These are phyloP conservation scores for Artemisia tridentata DNA, from an alignment of 129 eudicot genomes.

Conservation along the genomic window DNA sequence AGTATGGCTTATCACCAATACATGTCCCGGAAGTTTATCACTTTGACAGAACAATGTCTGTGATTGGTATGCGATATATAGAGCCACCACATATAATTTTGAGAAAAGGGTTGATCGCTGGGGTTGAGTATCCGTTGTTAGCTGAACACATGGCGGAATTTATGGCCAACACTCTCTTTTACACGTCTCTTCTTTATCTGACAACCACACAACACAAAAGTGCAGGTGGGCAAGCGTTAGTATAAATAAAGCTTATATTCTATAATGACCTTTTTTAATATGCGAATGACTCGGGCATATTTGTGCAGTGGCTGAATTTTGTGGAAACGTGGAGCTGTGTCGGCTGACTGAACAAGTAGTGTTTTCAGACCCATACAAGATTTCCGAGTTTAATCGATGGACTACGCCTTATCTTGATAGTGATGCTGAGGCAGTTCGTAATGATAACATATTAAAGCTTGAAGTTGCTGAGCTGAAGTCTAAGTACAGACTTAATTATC, in stretches of 20 bases:
- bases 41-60: conserved; percentile 76
- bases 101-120: conserved; percentile 89
- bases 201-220: conserved; percentile 84
- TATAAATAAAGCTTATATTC: not conserved
- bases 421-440: conserved; percentile 85
- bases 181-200: conserved; percentile 82
- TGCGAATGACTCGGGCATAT: conserved; percentile 17
- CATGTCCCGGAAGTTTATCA: conserved; percentile 95
- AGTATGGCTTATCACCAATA: conserved; percentile 70
- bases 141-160: conserved; percentile 89
- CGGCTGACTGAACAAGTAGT: conserved; percentile 92
- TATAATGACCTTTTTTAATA: not conserved
- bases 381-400: conserved; percentile 75
- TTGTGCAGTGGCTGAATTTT: conserved; percentile 84
- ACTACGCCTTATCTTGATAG: conserved; percentile 89
- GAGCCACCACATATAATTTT: conserved; percentile 93
- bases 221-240: conserved; percentile 45
- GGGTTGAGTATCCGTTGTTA: conserved; percentile 72
- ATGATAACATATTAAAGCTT: conserved; percentile 74
- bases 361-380: conserved; percentile 93
- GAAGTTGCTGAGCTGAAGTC: conserved; percentile 93
- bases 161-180: conserved; percentile 79
- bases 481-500: conserved; percentile 40
- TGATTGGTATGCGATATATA: conserved; percentile 90
- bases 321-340: conserved; percentile 93